Conservation (phyloP, 2,329 filamentous ascomycete genomes). For the Hortaea sp. region DNA sequence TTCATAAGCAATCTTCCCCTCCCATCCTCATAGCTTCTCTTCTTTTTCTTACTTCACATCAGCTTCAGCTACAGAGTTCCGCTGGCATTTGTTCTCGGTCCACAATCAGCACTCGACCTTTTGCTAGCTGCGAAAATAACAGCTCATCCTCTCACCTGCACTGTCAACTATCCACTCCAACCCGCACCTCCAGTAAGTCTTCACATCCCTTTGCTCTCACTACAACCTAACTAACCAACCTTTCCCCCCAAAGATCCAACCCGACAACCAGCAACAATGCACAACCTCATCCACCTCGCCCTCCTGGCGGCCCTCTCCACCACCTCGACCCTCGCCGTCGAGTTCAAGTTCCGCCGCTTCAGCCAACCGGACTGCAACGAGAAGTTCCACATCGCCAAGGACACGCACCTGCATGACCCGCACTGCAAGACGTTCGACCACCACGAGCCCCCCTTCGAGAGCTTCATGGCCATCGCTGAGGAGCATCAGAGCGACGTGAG, state of each 20-base stretch:
- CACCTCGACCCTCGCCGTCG: not conserved
- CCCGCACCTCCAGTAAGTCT: not conserved
- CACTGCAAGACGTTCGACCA: conserved; percentile 8
- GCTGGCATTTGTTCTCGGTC: not conserved
- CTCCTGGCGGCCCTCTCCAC: conserved; percentile 1
- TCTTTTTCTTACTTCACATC: conserved; percentile 1
- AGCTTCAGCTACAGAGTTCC: not conserved
- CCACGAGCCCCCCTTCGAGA: conserved; percentile 5
- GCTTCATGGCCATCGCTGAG: conserved; percentile 1
- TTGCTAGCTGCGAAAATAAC: not conserved
- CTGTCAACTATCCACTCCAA: not conserved
- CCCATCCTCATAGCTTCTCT: not conserved
- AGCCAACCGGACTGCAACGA: conserved; percentile 1
- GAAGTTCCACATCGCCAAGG: conserved; percentile 5
- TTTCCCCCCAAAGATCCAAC: not conserved
- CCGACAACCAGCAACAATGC: not conserved
- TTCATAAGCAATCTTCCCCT: no score
- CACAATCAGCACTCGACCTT: not conserved
- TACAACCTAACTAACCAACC: not conserved
- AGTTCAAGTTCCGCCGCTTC: conserved; percentile 8
- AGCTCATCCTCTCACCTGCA: no score
- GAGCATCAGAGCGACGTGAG: not conserved
- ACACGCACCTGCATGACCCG: conserved; percentile 5
- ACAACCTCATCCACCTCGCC: conserved; percentile 2
- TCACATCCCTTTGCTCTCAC: not conserved